Percentiles rank a stretch among this genome's conserved stretches.
Evolutionary conservation across 345 rosid species (phyloP).

Genomic region (Euphorbia peplus): DNA sequence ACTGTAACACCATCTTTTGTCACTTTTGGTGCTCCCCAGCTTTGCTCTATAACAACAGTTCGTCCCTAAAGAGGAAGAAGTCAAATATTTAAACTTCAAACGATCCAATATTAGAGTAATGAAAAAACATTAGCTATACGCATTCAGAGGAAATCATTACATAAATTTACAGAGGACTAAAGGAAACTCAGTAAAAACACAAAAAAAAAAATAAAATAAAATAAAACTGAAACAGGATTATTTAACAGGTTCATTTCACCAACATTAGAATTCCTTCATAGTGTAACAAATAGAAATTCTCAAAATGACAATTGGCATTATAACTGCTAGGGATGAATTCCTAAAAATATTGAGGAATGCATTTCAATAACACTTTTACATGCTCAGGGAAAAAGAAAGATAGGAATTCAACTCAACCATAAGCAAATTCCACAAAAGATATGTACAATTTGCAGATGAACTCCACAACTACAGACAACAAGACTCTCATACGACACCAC

Average conservation of each 20-base stretch:
- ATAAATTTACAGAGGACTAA: neutral
- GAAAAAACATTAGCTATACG: neutral
- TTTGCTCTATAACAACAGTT: constrained; percentile 30
- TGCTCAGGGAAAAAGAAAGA: too few species aligned
- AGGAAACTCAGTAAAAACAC: neutral
- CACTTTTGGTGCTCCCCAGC: constrained; percentile 28
- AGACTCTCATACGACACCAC: too few species aligned
- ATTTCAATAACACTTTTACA: too few species aligned
- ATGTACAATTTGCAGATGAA: too few species aligned
- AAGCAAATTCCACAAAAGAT: too few species aligned
- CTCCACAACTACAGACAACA: too few species aligned
- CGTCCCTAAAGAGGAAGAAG: constrained; percentile 19
- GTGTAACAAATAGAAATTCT: neutral
- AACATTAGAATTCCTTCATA: neutral
- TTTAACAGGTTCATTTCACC: neutral
- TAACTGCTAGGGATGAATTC: too few species aligned
- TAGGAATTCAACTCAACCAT: too few species aligned
- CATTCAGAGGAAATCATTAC: neutral
- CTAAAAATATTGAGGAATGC: too few species aligned
- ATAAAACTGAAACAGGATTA: neutral
- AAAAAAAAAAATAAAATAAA: neutral
- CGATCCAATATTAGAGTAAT: neutral
- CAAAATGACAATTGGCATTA: too few species aligned
- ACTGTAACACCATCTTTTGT: constrained; percentile 34
- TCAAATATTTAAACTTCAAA: neutral